Conservation (phyloP, 2,329 filamentous ascomycete genomes). For the Leptosphaerulina australis region DNA sequence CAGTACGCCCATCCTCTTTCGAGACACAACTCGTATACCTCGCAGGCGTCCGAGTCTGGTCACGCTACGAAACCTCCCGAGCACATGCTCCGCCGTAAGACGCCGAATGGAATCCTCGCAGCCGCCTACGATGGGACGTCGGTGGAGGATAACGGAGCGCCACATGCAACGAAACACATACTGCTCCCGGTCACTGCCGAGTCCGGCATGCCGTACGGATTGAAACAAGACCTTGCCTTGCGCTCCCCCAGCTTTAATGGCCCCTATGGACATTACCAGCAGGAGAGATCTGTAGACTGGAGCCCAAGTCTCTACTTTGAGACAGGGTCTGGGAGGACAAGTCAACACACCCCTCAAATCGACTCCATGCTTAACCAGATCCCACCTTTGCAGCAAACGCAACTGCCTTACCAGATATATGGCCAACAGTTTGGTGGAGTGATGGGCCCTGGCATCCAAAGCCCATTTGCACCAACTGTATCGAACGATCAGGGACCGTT, state of each 20-base stretch:
- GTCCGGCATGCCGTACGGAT: slow-evolving; percentile 39
- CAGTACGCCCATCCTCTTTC: slow-evolving; percentile 51
- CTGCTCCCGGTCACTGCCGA: slow-evolving; percentile 67
- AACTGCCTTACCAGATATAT: slow-evolving; percentile 54
- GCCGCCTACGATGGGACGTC: slow-evolving; percentile 89
- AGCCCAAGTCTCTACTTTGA: slow-evolving; percentile 46
- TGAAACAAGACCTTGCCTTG: slow-evolving; percentile 47
- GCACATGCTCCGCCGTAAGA: slow-evolving; percentile 87
- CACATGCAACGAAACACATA: slow-evolving; percentile 82
- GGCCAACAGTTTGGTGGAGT: slow-evolving; percentile 40
- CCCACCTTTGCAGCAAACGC: slow-evolving; percentile 55
- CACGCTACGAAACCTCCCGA: slow-evolving; percentile 59
- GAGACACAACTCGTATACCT: slow-evolving; percentile 46
- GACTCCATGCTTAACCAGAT: slow-evolving; percentile 68
- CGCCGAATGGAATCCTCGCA: slow-evolving; percentile 89
- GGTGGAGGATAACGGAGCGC: slow-evolving; percentile 72
- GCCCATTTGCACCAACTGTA: slow-evolving; percentile 46
- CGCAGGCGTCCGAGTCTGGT: slow-evolving; percentile 34
- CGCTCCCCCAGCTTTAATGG: slow-evolving; percentile 36
- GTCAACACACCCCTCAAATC: slow-evolving; percentile 58
- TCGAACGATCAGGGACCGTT: slow-evolving; percentile 51
- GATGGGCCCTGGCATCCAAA: slow-evolving; percentile 44
- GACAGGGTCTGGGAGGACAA: slow-evolving; percentile 43
- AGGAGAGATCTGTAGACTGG: slow-evolving; percentile 39
- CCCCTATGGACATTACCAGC: slow-evolving; percentile 24